Conservation (phyloP, 2,329 filamentous ascomycete species). For the Xylariaceae sp. region DNA sequence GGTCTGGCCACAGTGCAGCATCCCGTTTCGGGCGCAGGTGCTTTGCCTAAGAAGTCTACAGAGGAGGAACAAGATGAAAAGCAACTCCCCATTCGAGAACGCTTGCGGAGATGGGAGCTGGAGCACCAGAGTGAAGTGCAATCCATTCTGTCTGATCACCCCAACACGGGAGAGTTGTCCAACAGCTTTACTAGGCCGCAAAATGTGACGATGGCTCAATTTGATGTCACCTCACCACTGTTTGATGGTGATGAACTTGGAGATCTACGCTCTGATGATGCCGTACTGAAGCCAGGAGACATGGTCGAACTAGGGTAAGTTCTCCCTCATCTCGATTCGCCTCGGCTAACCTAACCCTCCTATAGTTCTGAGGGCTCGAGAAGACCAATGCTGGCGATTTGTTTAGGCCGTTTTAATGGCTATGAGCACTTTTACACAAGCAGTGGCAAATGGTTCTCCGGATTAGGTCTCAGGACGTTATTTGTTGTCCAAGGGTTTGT, state of each 20-base stretch:
- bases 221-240: constrained; percentile 36
- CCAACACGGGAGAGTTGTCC: constrained; percentile 30
- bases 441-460: constrained; percentile 54
- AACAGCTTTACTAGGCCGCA: constrained; percentile 44
- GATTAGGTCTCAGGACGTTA: constrained; percentile 45
- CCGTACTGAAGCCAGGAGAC: constrained; percentile 47
- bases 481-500: constrained; percentile 56
- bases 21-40: constrained; percentile 3
- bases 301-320: constrained; percentile 53
- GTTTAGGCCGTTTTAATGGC: constrained; percentile 54
- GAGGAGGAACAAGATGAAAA: constrained; percentile 1
- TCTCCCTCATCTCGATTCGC: not conserved
- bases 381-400: constrained; percentile 54
- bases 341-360: constrained; percentile 12
- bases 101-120: constrained; percentile 46
- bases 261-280: constrained; percentile 39
- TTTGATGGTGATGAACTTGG: constrained; percentile 43
- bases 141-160: constrained; percentile 34
- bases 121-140: constrained; percentile 37
- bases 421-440: constrained; percentile 58
- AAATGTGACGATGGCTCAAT: constrained; percentile 33
- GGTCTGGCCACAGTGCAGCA: constrained; percentile 34
- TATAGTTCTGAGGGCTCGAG: constrained; percentile 43
- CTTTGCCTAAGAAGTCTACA: constrained; percentile 1
- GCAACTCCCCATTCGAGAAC: constrained; percentile 41